Conservation (phyloP, 345 rosid species). For the Populus pruinosa region DNA sequence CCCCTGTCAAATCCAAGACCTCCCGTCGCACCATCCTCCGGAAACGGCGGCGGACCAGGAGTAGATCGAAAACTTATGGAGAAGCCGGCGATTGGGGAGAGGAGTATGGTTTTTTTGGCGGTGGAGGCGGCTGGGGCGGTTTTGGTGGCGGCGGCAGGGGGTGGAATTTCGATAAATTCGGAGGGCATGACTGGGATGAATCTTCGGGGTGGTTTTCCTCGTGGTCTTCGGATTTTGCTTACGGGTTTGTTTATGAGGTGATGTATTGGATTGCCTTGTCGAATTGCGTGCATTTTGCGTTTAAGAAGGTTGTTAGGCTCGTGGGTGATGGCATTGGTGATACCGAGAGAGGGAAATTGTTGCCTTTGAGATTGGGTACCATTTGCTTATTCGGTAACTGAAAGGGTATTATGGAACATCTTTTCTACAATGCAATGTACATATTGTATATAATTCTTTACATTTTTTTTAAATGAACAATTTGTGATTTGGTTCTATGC, state of each 20-base stretch:
- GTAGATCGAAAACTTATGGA: constrained; percentile 37
- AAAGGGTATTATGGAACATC: neutral
- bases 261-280: constrained; percentile 87
- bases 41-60: constrained; percentile 54
- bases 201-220: constrained; percentile 42
- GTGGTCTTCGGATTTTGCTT: constrained; percentile 50
- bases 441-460: constrained; percentile 8
- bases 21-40: constrained; percentile 47
- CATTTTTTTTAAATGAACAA: neutral
- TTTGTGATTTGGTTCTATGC: neutral
- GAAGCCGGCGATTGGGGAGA: constrained; percentile 52
- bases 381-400: constrained; percentile 39
- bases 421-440: constrained; percentile 5
- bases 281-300: constrained; percentile 78
- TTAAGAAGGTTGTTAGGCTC: constrained; percentile 61
- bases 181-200: constrained; percentile 63
- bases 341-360: constrained; percentile 55
- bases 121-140: constrained; percentile 33
- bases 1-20: constrained; percentile 44
- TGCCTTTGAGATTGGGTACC: constrained; percentile 45
- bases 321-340: constrained; percentile 30
- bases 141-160: constrained; percentile 43
- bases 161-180: constrained; percentile 62
- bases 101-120: constrained; percentile 36
- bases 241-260: constrained; percentile 85